Base-by-base conservation (phyloP, 768 basidiomycete species). In the Boletus patriciae region DNA sequence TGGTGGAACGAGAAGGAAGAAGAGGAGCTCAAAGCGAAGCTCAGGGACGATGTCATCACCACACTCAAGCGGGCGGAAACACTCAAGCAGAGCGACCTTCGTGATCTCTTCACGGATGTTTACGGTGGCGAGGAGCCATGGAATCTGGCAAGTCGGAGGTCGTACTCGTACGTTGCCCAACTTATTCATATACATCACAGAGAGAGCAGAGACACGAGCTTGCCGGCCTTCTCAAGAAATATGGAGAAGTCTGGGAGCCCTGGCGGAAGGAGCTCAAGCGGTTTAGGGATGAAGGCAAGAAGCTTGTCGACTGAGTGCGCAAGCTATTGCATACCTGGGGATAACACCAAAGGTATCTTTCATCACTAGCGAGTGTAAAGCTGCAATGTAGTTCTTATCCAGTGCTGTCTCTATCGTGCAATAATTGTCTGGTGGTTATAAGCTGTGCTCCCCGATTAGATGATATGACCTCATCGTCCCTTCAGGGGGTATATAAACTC, bases 1-100 rank as follows among this genome's bases (percentile, higher is more conserved):
- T 95, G 94, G 92, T 97, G 94, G 94, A 77, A 83, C 52, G 81
- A 79, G 16, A 75, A 81, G 40, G 85, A 87, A 19, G 94, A 98
- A 66, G 83, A 83, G 25, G 82, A 81, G 37, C 75, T 92, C 53
- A 89, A 89, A 69, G 75, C 80, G 15, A 77, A 79, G 40, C 77
- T 90, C 44, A 92, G 86, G 73, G 78, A 78, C 23, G 86, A 88
- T 48, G 89, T 95, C 42, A 78, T 96, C 79, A 73, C 77, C 49
- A 83, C 91, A 3, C 94, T 96, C 73, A 87, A 82, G 70, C 79
- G 80, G 31, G 90, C 90, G 0, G 94, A 97, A 70, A 74, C 75
- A 41, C 69, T 88, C 55, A 84, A 83, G 64, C 82, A 86, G 36
- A 77, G 82, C 46, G 83, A 87, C 67, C 73, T 98, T n/a, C 80